phyloP scores from a whole-genome alignment of 768 basidiomycete species.

The Mrakia hoshinonis region DNA sequence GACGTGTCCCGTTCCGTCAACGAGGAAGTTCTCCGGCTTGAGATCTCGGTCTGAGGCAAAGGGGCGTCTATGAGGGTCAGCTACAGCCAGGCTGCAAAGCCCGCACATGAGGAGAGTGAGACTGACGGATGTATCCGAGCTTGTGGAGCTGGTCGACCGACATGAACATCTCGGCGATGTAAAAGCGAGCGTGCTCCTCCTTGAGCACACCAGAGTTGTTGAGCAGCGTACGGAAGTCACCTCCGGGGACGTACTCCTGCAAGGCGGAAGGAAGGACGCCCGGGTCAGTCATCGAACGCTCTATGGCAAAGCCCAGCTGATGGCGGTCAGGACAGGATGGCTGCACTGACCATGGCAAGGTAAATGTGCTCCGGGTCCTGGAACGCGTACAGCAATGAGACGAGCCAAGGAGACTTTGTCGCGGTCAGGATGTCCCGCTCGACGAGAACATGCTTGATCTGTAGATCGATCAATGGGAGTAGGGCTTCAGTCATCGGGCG shows the following conservation, averaged over 20 bases:
- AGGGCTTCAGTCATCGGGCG: no score
- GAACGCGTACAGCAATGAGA: conserved; percentile 88
- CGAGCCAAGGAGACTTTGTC: conserved; percentile 96
- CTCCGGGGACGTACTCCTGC: conserved; percentile 89
- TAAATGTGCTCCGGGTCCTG: conserved; percentile 86
- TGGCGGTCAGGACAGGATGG: no score
- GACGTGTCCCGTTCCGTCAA: conserved; percentile 91
- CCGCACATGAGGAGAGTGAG: not conserved
- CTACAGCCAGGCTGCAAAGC: not conserved
- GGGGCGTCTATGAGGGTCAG: no score
- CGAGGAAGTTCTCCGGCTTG: conserved; percentile 76
- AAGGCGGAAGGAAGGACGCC: conserved; percentile 9
- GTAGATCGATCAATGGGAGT: no score
- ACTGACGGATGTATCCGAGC: conserved; percentile 81
- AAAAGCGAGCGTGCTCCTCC: conserved; percentile 92
- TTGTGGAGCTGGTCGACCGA: conserved; percentile 90
- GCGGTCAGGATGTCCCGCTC: conserved; percentile 96
- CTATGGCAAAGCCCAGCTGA: no score
- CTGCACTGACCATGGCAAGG: conserved; percentile 67
- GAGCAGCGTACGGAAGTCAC: conserved; percentile 92
- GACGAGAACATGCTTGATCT: conserved; percentile 95
- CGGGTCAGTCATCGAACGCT: not conserved
- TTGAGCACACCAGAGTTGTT: conserved; percentile 97
- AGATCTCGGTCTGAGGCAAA: conserved; percentile 22
- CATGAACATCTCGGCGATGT: conserved; percentile 96